These are phyloP conservation scores for Tephrocybe rancida DNA, from an alignment of 768 basidiomycete species.

Conservation along the genomic window DNA sequence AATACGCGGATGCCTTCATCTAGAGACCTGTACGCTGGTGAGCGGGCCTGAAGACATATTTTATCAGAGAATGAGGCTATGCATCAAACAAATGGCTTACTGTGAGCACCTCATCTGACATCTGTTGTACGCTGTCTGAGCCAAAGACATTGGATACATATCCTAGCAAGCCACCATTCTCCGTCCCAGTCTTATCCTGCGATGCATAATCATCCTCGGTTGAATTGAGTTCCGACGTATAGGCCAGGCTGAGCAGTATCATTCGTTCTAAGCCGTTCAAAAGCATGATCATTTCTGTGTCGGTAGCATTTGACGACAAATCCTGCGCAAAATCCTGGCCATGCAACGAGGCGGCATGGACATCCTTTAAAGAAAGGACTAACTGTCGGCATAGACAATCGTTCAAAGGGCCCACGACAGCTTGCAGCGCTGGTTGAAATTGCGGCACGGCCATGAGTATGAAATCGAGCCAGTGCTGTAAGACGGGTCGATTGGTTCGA, in stretches of 20 bases:
- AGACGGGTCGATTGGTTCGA: slow-evolving; percentile 70
- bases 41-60: slow-evolving; percentile 52
- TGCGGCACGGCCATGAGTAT: slow-evolving; percentile 89
- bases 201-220: slow-evolving; percentile 58
- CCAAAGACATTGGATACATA: slow-evolving; percentile 93
- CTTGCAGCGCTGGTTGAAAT: slow-evolving; percentile 71
- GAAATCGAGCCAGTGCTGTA: slow-evolving; percentile 98
- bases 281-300: slow-evolving; percentile 84
- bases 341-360: slow-evolving; percentile 43
- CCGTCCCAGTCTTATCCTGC: slow-evolving; percentile 54
- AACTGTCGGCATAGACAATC: slow-evolving; percentile 82
- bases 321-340: slow-evolving; percentile 41
- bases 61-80: slow-evolving; percentile 4
- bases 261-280: slow-evolving; percentile 85
- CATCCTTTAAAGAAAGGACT: slow-evolving; percentile 54
- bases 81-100: slow-evolving; percentile 38
- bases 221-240: slow-evolving; percentile 48
- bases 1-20: slow-evolving; percentile 82
- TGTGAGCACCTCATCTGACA: slow-evolving; percentile 56
- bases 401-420: slow-evolving; percentile 70
- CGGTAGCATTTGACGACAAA: slow-evolving; percentile 56
- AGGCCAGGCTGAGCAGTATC: slow-evolving; percentile 70
- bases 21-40: slow-evolving; percentile 76
- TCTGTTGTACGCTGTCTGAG: slow-evolving; percentile 54
- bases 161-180: slow-evolving; percentile 75